phyloP scores from a whole-genome alignment of 495 filamentous ascomycete species.

The Jackrogersella multiformis region DNA sequence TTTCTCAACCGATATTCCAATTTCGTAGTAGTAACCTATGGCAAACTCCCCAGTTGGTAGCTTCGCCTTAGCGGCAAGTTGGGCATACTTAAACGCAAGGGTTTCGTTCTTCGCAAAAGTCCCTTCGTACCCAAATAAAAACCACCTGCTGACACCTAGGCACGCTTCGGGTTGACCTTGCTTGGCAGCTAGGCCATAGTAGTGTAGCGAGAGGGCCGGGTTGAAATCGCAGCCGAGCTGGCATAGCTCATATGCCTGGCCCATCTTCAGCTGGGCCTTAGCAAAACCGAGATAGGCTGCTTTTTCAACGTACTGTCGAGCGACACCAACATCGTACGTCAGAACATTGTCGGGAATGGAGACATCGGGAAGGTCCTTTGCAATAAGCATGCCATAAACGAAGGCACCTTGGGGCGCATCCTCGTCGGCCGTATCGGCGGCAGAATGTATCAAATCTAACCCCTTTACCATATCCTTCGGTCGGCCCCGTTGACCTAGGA shows the following conservation, averaged over 20 bases:
- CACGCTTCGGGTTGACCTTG: constrained; percentile 91
- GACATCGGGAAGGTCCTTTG: constrained; percentile 88
- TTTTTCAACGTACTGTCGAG: constrained; percentile 92
- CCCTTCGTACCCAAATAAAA: constrained; percentile 91
- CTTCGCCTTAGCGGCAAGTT: constrained; percentile 80
- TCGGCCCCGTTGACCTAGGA: constrained; percentile 91
- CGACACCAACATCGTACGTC: constrained; percentile 75
- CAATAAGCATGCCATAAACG: constrained; percentile 94
- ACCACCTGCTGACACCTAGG: constrained; percentile 98
- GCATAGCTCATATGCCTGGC: constrained; percentile 92
- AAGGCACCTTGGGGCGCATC: constrained; percentile 98
- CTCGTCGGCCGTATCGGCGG: constrained; percentile 91
- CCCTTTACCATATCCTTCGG: constrained; percentile 80
- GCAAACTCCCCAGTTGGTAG: constrained; percentile 95
- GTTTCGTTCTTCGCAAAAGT: constrained; percentile 95
- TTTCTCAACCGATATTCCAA: constrained; percentile 85
- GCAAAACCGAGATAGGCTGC: constrained; percentile 96
- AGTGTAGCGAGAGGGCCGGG: constrained; percentile 89
- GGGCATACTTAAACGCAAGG: constrained; percentile 89
- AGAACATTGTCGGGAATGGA: constrained; percentile 75
- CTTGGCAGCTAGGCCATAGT: constrained; percentile 90
- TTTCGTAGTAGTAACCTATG: constrained; percentile 96
- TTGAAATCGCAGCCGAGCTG: constrained; percentile 95
- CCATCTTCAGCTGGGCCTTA: constrained; percentile 98
- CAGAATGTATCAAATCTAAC: constrained; percentile 79